phyloP scores from a whole-genome alignment of 2,329 filamentous ascomycete species.

The Sclerotinia borealis region DNA sequence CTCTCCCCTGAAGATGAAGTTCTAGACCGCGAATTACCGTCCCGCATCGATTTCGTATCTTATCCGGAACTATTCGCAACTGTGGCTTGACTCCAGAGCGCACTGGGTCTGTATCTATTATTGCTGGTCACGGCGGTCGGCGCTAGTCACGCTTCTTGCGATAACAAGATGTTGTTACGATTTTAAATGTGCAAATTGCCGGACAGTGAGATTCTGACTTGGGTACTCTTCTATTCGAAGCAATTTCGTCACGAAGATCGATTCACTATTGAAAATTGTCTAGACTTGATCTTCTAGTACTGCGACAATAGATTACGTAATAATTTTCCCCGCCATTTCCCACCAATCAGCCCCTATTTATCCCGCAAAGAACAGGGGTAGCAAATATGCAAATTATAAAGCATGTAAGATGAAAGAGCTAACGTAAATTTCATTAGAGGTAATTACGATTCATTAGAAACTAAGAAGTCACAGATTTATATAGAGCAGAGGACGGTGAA shows the following conservation, averaged over 20 bases:
- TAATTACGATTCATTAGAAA: not conserved
- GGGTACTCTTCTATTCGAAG: not conserved
- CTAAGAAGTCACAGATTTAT: too few relatives aligned
- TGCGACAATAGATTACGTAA: not conserved
- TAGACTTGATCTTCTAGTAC: not conserved
- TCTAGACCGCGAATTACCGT: not conserved
- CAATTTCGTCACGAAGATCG: not conserved
- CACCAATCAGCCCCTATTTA: not conserved
- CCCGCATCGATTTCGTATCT: not conserved
- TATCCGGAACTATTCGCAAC: not conserved
- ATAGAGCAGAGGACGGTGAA: not conserved
- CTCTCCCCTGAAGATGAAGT: too few relatives aligned
- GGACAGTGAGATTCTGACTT: not conserved
- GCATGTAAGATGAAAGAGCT: not conserved
- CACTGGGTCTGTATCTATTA: not conserved
- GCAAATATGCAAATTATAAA: too few relatives aligned
- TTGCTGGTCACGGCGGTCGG: too few relatives aligned
- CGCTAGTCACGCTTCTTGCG: not conserved
- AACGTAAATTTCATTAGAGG: not conserved
- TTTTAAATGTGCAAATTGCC: not conserved
- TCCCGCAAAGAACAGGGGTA: not conserved
- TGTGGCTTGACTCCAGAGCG: not conserved
- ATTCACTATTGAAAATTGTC: not conserved
- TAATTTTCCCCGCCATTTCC: not conserved
- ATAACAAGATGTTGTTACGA: not conserved